A percentile compares a stretch with the other conserved stretches of the same genome.
Conservation (phyloP, 345 rosid species). For the Hibiscus trionum region DNA sequence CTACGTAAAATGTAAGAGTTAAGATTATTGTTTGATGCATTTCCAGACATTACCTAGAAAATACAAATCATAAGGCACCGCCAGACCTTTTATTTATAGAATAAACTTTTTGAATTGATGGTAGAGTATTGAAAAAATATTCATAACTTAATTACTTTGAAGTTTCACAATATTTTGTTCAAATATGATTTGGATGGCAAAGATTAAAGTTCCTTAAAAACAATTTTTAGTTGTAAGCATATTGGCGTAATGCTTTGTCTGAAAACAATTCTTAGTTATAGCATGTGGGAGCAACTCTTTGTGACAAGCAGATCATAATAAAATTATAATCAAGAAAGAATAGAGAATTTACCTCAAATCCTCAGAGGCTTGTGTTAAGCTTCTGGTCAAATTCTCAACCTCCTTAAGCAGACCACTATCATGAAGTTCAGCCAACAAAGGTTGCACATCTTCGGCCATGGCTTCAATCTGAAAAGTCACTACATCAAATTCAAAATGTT, state of each 20-base stretch:
- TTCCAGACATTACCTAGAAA: neutral
- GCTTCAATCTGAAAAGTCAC: slow-evolving; percentile 89
- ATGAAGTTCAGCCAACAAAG: slow-evolving; percentile 82
- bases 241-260: neutral
- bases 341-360: slow-evolving; percentile 60
- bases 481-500: slow-evolving; percentile 46
- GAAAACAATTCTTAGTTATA: neutral
- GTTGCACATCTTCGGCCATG: slow-evolving; percentile 96
- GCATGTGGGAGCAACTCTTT: neutral
- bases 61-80: neutral
- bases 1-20: neutral
- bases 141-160: neutral
- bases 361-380: slow-evolving; percentile 77
- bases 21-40: neutral
- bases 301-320: neutral
- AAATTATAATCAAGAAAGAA: neutral
- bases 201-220: neutral
- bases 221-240: neutral
- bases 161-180: neutral
- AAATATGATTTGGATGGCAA: neutral
- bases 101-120: neutral
- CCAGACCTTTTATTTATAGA: neutral
- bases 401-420: slow-evolving; percentile 84
- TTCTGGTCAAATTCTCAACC: slow-evolving; percentile 73
- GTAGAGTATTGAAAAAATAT: neutral